A percentile compares a stretch with the other conserved stretches of the same genome.
Evolutionary conservation across 768 basidiomycete genomes (phyloP).

Genomic region (Leccinum pellstonianum): DNA sequence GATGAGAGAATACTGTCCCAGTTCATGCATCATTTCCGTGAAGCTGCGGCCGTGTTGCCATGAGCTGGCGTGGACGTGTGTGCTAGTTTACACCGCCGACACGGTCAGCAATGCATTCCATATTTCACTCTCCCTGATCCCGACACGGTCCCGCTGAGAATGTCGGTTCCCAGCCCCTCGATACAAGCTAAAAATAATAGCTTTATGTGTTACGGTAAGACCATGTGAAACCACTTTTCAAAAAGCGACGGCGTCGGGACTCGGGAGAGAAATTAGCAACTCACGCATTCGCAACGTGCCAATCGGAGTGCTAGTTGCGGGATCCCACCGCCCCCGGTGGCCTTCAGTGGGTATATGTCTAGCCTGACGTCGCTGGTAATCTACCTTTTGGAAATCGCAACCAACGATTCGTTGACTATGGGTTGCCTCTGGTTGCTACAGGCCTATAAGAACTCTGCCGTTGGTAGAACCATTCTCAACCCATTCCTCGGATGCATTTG

Average conservation of each 20-base stretch:
- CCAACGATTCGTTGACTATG: background rate
- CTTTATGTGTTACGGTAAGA: background rate
- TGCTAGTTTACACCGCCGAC: slow-evolving; percentile 3
- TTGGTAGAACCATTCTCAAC: background rate
- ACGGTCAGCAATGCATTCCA: slow-evolving; percentile 7
- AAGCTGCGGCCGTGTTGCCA: slow-evolving; percentile 8
- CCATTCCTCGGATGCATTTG: slow-evolving; percentile 2
- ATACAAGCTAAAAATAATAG: background rate
- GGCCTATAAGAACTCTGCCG: background rate
- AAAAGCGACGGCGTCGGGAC: background rate
- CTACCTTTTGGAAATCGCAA: background rate
- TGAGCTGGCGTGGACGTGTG: slow-evolving; percentile 6
- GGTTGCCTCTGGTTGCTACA: no score
- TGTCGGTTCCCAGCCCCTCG: background rate
- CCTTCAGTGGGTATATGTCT: background rate
- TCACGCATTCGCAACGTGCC: no score
- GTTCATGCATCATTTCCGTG: background rate
- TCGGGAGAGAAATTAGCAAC: background rate
- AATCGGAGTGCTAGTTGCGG: background rate
- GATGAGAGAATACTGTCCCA: slow-evolving; percentile 22
- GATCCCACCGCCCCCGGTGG: background rate
- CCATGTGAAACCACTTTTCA: background rate
- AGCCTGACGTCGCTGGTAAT: background rate
- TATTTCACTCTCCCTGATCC: background rate
- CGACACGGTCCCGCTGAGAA: slow-evolving; percentile 2